Conservation (phyloP, 768 basidiomycete genomes). For the Pulveroboletus frians region DNA sequence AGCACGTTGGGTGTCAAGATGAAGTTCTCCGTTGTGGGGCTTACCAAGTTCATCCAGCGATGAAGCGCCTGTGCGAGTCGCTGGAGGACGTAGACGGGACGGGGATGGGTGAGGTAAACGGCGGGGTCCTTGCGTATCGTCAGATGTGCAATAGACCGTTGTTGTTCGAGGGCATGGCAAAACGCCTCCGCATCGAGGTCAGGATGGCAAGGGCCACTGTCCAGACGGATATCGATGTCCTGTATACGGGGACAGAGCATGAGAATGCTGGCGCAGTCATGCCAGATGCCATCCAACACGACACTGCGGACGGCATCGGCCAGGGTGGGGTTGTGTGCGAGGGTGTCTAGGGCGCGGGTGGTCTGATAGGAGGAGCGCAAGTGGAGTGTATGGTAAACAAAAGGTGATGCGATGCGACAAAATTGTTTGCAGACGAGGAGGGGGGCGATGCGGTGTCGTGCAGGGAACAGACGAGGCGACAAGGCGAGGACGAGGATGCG, state of each 20-base stretch:
- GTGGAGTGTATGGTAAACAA: constrained; percentile 51
- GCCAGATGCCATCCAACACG: constrained; percentile 38
- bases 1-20: constrained; percentile 1
- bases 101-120: constrained; percentile 52
- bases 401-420: constrained; percentile 51
- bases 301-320: constrained; percentile 39
- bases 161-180: constrained; percentile 36
- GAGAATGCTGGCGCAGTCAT: constrained; percentile 38
- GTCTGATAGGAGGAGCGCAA: constrained; percentile 40
- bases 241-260: constrained; percentile 25
- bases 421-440: constrained; percentile 50
- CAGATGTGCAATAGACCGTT: constrained; percentile 40
- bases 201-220: constrained; percentile 12
- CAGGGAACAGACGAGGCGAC: constrained; percentile 14
- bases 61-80: constrained; percentile 42
- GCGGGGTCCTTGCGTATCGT: constrained; percentile 47
- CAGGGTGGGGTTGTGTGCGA: constrained; percentile 35
- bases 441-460: constrained; percentile 32
- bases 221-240: constrained; percentile 38
- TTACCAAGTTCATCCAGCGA: constrained; percentile 44
- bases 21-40: constrained; percentile 15
- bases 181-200: constrained; percentile 33
- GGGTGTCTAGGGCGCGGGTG: constrained; percentile 32
- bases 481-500: constrained; percentile 38
- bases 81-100: constrained; percentile 40